Conservation (phyloP, 345 rosid species). For the Reutealis trisperma region DNA sequence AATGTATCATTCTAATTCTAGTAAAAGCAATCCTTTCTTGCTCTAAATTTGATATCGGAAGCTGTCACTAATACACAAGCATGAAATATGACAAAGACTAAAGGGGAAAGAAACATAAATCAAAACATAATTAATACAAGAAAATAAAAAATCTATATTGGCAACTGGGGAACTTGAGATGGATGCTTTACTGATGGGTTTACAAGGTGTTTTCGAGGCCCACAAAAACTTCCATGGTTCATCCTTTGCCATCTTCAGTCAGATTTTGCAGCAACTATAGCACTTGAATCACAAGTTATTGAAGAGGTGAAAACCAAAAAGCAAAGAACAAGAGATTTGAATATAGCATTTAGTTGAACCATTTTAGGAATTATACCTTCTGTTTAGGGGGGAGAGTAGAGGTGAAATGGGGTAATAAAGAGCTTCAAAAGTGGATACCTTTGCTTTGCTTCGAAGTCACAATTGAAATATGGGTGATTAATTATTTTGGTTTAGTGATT, state of each 20-base stretch:
- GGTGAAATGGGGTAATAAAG: not conserved
- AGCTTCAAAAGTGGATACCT: constrained; percentile 19
- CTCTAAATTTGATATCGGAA: too few species aligned
- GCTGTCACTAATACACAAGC: not conserved
- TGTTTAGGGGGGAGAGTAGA: not conserved
- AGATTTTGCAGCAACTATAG: constrained; percentile 9
- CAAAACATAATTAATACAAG: too few species aligned
- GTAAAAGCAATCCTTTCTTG: too few species aligned
- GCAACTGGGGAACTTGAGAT: constrained; percentile 36
- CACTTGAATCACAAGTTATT: constrained; percentile 15
- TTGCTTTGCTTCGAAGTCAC: constrained; percentile 39
- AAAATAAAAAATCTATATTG: constrained; percentile 20
- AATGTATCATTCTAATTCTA: too few species aligned
- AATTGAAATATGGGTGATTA: not conserved
- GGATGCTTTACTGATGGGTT: constrained; percentile 35
- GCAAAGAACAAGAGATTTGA: constrained; percentile 21
- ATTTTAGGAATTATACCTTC: constrained; percentile 2
- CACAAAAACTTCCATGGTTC: constrained; percentile 48
- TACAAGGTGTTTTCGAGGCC: constrained; percentile 39
- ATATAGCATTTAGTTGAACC: constrained; percentile 20
- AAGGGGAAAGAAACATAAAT: not conserved
- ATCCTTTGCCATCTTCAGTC: constrained; percentile 22
- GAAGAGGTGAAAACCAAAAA: constrained; percentile 32
- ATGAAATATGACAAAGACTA: not conserved
- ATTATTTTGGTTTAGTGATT: not conserved